phyloP scores from a whole-genome alignment of 2,329 filamentous ascomycete species.

The Hymenoscyphus albidus region DNA sequence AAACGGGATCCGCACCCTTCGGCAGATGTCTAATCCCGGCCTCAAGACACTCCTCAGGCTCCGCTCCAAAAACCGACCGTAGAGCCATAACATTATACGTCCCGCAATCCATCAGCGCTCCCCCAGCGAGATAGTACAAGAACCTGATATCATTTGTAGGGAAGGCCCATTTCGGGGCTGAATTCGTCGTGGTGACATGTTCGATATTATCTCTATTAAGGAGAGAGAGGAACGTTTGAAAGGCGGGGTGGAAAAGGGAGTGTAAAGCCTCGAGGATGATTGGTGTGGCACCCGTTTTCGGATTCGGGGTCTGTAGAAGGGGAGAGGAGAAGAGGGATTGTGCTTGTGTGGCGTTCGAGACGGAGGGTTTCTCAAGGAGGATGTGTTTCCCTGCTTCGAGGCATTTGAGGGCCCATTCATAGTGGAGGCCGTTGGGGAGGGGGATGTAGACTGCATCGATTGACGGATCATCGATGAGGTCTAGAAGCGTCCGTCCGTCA shows the following conservation, averaged over 20 bases:
- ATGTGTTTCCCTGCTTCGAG: conserved; percentile 51
- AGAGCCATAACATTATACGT: conserved; percentile 41
- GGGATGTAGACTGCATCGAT: conserved; percentile 51
- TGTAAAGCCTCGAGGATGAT: conserved; percentile 53
- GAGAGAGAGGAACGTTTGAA: conserved; percentile 40
- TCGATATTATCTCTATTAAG: conserved; percentile 40
- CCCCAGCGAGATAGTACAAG: conserved; percentile 38
- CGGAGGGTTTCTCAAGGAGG: conserved; percentile 51
- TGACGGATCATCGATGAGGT: conserved; percentile 39
- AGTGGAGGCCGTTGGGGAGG: conserved; percentile 42
- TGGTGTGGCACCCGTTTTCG: conserved; percentile 32
- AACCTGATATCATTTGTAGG: conserved; percentile 43
- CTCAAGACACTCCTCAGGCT: conserved; percentile 39
- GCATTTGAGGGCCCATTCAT: conserved; percentile 47
- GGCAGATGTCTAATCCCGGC: conserved; percentile 33
- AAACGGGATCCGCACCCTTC: conserved; percentile 32
- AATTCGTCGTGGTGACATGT: conserved; percentile 34
- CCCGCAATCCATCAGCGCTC: conserved; percentile 38
- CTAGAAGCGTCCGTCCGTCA: conserved; percentile 15
- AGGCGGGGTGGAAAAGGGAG: conserved; percentile 48
- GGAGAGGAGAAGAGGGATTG: conserved; percentile 41
- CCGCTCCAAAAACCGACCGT: conserved; percentile 38
- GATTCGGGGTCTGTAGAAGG: conserved; percentile 23
- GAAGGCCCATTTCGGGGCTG: conserved; percentile 34
- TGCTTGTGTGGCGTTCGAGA: conserved; percentile 45